Percentiles rank a stretch among this genome's conserved stretches.
Conservation (phyloP, 2,329 filamentous ascomycete genomes). For the Botrytis hyacinthi region DNA sequence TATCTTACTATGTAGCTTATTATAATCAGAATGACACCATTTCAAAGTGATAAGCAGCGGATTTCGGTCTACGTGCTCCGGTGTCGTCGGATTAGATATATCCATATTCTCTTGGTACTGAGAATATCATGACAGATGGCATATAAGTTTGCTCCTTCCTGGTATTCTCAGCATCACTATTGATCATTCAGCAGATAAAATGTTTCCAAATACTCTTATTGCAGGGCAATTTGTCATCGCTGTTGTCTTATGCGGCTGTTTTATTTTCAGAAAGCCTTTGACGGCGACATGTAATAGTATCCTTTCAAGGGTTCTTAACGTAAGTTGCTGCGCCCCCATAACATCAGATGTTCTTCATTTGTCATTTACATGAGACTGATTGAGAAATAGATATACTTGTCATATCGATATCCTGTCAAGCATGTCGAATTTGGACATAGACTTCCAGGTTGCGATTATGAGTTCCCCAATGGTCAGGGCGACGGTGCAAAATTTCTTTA, state of each 20-base stretch:
- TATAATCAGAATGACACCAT: neutral
- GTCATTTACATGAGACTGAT: neutral
- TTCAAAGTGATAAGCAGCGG: neutral
- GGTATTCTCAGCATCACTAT: neutral
- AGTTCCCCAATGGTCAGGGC: conserved; percentile 43
- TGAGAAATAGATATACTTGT: conserved; percentile 3
- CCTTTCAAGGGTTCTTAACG: conserved; percentile 2
- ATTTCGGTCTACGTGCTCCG: conserved; percentile 1
- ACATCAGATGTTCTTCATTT: neutral
- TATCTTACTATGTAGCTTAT: conserved; percentile 7
- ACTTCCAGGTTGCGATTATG: conserved; percentile 34
- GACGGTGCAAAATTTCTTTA: conserved; percentile 44
- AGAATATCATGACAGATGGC: neutral
- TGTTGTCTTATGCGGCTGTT: neutral
- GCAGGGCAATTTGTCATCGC: neutral
- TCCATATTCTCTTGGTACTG: neutral
- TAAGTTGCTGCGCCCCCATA: neutral
- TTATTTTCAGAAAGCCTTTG: conserved; percentile 9
- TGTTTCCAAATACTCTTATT: conserved; percentile 13
- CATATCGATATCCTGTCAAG: conserved; percentile 19
- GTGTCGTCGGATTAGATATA: conserved; percentile 1
- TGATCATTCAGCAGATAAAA: conserved; percentile 8
- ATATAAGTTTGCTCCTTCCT: conserved; percentile 12
- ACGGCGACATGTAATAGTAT: conserved; percentile 1
- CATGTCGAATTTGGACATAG: conserved; percentile 3